Base-by-base conservation (phyloP, 306 rosid species). In the Prunus dulcis region DNA sequence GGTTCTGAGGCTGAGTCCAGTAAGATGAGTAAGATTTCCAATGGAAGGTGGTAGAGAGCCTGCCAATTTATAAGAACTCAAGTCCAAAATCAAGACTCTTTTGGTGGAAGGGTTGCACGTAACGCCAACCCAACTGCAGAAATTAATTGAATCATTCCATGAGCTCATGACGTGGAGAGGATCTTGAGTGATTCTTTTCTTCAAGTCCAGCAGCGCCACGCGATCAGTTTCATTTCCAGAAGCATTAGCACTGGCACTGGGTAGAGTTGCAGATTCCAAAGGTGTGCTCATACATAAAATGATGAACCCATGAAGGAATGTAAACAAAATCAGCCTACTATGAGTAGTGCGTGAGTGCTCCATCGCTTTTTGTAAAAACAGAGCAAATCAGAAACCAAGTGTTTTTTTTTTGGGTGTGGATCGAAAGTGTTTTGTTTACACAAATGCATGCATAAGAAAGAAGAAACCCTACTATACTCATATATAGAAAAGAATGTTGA, bases 91-190 rank as follows among this genome's bases (percentile, higher is more conserved):
- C 12, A 70, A 7, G 50, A 85, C 76, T 25, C 80, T 79, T 62
- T 67, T 76, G 34, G 9, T 74, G 56, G 75, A 25, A 6, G 12
- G 65, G 84, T 64, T 82, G 74, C 91, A 85, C n/a, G 87, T 69
- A 47, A 87, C 38, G 61, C 91, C 86, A 38, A 46, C 9, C 86
- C 86, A 83, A 11, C 38, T 79, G 72, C 91, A 85, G 56, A 85
- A 78, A 15, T 79, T 52, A 28, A 71, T 30, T 3, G 89, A 81
- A 2, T 74, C 73, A 80, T 83, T 88, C 91, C 89, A 81, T 10
- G 58, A 76, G 75, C 80, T 81, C 75, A 81, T 64, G 58, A 19
- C 9, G 6, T 5, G 58, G 18, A 7, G 0, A 6, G 22, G 9
- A 60, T 87, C 88, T 56, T 20, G 34, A 52, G 17, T 11, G 69